Conservation (phyloP, 768 basidiomycete species). For the Kwoniella heveanensis region DNA sequence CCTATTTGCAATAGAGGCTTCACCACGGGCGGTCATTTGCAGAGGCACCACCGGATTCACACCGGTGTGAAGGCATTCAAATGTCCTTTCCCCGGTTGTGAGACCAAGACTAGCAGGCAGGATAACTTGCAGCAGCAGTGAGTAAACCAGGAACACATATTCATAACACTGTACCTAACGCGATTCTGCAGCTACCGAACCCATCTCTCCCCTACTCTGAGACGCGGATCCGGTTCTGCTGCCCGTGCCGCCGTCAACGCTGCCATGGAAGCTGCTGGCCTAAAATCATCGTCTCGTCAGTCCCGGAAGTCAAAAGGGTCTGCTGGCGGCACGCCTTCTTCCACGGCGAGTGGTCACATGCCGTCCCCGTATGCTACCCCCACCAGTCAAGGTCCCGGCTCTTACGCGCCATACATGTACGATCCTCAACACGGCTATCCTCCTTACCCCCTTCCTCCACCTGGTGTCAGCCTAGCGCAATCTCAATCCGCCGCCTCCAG, state of each 20-base stretch:
- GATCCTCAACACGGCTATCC: constrained; percentile 38
- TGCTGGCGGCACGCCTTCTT: constrained; percentile 39
- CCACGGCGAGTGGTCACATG: constrained; percentile 33
- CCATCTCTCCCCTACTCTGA: constrained; percentile 47
- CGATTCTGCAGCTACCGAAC: constrained; percentile 42
- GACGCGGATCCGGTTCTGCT: constrained; percentile 47
- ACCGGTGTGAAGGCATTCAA: constrained; percentile 90
- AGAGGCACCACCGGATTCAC: constrained; percentile 83
- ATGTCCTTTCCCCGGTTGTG: constrained; percentile 93
- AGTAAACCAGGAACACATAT: constrained; percentile 44
- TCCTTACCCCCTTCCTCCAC: constrained; percentile 36
- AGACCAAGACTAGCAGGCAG: constrained; percentile 84
- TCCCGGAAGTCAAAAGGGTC: constrained; percentile 50
- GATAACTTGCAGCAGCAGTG: constrained; percentile 77
- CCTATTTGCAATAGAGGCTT: constrained; percentile 73
- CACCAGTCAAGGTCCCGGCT: constrained; percentile 36
- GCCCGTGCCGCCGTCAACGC: constrained; percentile 47
- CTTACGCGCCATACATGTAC: constrained; percentile 45
- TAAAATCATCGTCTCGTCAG: constrained; percentile 41
- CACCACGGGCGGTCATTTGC: constrained; percentile 85
- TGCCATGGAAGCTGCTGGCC: constrained; percentile 52
- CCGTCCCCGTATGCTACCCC: constrained; percentile 49
- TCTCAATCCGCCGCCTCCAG: constrained; percentile 38
- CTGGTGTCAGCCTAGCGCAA: constrained; percentile 25
- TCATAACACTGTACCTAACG: neutral